Base-by-base conservation (phyloP, 2,329 filamentous ascomycete genomes). In the Calonectria hongkongensis region DNA sequence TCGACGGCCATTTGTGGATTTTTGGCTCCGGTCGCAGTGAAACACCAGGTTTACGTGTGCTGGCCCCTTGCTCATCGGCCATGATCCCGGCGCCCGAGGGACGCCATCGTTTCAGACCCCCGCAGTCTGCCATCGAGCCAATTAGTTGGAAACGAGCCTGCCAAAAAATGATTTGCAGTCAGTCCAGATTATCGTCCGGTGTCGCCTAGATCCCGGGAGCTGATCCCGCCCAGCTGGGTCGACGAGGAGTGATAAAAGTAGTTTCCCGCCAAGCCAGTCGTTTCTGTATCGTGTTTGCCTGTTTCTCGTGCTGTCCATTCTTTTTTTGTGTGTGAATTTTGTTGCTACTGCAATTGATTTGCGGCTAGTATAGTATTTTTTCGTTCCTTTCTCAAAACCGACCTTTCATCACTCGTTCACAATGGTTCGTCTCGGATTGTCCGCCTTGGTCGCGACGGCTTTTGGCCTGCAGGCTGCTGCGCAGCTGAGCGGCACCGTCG, bases 401-500 rank as follows among this genome's bases (percentile, higher is more conserved):
- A 68, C n/a, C 64, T 58, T 27, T 27, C 15, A 48, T 62, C 56
- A 41, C 58, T 71, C 64, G 27, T 71, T 66, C 4, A 68, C 16
- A 36, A 71, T 71, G 69, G 69, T 66, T 67, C 64, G 69, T 28
- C 58, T 71, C 8, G 56, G 64, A 7, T 6, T 76, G 3, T 75
- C 76, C 70, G 71, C 73, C 71, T 67, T 78, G 36, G 66, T 73
- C 56, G 75, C 75, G 69, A 51, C 66, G 18, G 27, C 64, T n/a
- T 70, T 75, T 68, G 7, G 75, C 75, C 54, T 74, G 9, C 70
- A 75, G 4, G 73, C 75, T 73, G 73, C 73, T 68, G 76, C 75
- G 68, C 76, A 78, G 72, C 62, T 78, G 2, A 77, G 41, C 21
- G 76, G 75, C 12, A 69, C 66, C 30, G 76, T 78, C n/a, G 76